These are phyloP conservation scores for Lactarius evosmus DNA, from an alignment of 768 basidiomycete species.

Conservation along the genomic window DNA sequence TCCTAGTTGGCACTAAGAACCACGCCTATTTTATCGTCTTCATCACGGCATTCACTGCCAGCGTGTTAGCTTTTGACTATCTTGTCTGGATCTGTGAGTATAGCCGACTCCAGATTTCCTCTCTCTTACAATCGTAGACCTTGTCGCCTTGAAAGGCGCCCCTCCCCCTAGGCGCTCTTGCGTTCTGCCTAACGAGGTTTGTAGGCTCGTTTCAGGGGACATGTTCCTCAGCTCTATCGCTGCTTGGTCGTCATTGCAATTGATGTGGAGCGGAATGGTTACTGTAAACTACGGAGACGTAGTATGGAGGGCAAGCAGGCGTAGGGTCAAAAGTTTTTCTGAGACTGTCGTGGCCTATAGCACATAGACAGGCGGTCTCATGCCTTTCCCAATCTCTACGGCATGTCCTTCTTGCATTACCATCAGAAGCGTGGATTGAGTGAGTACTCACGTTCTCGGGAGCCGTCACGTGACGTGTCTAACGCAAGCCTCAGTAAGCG, in stretches of 20 bases:
- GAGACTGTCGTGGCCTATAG: background rate
- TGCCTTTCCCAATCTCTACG: background rate
- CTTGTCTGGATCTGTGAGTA: constrained; percentile 14
- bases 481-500: too few species aligned
- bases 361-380: background rate
- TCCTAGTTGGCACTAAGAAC: constrained; percentile 14
- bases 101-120: background rate
- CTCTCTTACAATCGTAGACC: background rate
- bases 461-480: too few species aligned
- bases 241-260: constrained; percentile 8
- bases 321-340: background rate
- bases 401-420: too few species aligned
- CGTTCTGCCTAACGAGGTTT: background rate
- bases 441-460: too few species aligned
- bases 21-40: constrained; percentile 5
- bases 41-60: background rate
- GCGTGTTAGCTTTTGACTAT: constrained; percentile 3
- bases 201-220: constrained; percentile 5
- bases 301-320: background rate
- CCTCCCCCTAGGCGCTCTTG: background rate
- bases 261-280: background rate
- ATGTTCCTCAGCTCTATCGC: constrained; percentile 6
- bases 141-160: background rate
- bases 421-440: too few species aligned
- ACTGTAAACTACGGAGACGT: background rate